phyloP scores from a whole-genome alignment of 805 yeast genomes.

The Priceomyces melissophilus region DNA sequence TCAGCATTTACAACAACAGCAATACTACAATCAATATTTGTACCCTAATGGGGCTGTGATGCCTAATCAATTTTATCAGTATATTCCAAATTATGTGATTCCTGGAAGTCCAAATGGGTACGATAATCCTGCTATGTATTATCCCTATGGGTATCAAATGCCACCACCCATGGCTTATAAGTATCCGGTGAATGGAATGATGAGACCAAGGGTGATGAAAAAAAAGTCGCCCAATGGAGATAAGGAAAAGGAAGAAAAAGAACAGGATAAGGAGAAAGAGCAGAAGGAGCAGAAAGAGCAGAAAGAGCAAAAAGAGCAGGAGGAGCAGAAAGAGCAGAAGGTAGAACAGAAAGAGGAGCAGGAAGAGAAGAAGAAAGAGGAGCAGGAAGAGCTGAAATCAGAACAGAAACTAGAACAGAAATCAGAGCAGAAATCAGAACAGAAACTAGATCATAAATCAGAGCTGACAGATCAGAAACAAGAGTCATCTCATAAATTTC shows the following conservation, averaged over 20 bases:
- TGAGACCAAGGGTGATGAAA: no score
- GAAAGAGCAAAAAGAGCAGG: neutral
- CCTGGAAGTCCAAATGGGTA: conserved; percentile 6
- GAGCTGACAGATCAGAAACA: neutral
- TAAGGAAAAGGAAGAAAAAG: neutral
- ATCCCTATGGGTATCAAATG: conserved; percentile 5
- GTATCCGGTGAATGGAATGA: neutral
- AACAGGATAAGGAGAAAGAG: neutral
- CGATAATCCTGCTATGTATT: conserved; percentile 3
- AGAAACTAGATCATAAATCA: neutral
- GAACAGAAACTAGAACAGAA: neutral
- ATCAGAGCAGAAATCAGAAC: neutral
- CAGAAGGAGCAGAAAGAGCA: neutral
- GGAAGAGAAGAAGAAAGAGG: conserved; percentile 1
- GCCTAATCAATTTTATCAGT: conserved; percentile 11
- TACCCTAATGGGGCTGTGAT: conserved; percentile 13
- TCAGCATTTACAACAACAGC: conserved; percentile 11
- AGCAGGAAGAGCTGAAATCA: neutral
- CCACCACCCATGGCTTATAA: conserved; percentile 8
- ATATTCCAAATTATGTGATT: conserved; percentile 10
- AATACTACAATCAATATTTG: conserved; percentile 12
- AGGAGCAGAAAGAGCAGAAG: neutral
- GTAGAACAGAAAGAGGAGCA: neutral
- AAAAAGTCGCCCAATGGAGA: no score
- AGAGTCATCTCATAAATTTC: conserved; percentile 5